phyloP scores from a whole-genome alignment of 2,329 filamentous ascomycete genomes.

The Talaromyces funiculosus region DNA sequence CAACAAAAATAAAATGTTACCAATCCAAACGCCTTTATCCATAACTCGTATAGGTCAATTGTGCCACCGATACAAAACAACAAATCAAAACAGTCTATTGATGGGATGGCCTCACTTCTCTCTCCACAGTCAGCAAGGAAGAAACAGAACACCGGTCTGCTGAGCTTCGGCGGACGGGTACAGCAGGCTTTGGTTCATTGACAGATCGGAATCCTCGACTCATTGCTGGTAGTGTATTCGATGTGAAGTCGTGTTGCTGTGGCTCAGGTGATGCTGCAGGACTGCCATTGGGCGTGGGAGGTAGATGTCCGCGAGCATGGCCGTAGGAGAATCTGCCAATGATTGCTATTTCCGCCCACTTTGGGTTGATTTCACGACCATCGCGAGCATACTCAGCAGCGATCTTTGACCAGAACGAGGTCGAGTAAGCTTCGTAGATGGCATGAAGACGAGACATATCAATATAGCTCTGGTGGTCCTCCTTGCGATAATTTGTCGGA shows the following conservation, averaged over 20 bases:
- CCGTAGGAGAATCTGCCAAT: conserved; percentile 13
- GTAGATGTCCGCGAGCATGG: conserved; percentile 13
- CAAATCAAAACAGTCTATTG: background rate
- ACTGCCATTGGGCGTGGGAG: conserved; percentile 20
- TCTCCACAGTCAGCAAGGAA: conserved; percentile 19
- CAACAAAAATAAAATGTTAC: background rate
- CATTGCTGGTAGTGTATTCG: background rate
- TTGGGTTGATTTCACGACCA: conserved; percentile 12
- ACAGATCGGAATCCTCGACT: conserved; percentile 18
- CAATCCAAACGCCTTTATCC: conserved; percentile 1
- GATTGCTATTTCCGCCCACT: conserved; percentile 22
- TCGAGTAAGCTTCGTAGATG: conserved; percentile 65
- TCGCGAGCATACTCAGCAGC: conserved; percentile 58
- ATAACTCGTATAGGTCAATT: background rate
- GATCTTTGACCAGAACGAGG: conserved; percentile 67
- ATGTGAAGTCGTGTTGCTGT: conserved; percentile 8
- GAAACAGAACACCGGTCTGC: conserved; percentile 22
- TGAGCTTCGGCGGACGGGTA: conserved; percentile 12
- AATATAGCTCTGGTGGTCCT: conserved; percentile 33
- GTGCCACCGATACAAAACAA: background rate
- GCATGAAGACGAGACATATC: conserved; percentile 62
- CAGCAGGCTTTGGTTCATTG: conserved; percentile 9
- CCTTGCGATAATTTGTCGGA: conserved; percentile 17
- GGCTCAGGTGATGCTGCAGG: conserved; percentile 15
- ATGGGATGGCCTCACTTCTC: conserved; percentile 16